phyloP scores from a whole-genome alignment of 371 early-diverging fungal species.

The Mucor irregularis region DNA sequence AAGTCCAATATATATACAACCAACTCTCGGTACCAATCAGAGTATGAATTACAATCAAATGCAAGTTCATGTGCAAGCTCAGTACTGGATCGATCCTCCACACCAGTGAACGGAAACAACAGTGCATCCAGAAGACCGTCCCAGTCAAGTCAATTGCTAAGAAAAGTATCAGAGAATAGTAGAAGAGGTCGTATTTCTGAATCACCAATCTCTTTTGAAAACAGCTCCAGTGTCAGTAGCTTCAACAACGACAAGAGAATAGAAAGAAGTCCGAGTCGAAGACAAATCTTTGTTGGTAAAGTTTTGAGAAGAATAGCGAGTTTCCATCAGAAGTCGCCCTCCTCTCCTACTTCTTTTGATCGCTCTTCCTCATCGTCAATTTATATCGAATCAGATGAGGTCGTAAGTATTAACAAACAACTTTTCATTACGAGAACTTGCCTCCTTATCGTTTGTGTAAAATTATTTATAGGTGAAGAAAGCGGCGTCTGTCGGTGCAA shows the following conservation, averaged over 20 bases:
- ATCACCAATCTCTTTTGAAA: conserved; percentile 3
- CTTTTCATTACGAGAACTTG: background rate
- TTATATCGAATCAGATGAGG: too few relatives aligned
- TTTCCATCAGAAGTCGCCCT: conserved; percentile 14
- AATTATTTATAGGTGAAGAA: conserved; percentile 5
- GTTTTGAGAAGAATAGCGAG: conserved; percentile 15
- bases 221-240: background rate
- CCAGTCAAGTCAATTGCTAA: conserved; percentile 3
- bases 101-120: conserved; percentile 1
- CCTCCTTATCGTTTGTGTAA: background rate
- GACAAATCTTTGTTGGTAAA: conserved; percentile 16
- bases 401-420: background rate
- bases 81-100: background rate
- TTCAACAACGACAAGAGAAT: background rate
- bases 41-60: conserved; percentile 12
- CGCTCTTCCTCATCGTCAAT: background rate
- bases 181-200: background rate
- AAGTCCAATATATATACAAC: background rate
- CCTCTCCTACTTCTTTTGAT: background rate
- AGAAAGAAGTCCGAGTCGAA: conserved; percentile 6
- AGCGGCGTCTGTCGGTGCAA: conserved; percentile 8
- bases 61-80: conserved; percentile 12
- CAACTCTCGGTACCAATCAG: background rate
- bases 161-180: conserved; percentile 2
- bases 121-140: conserved; percentile 1